Base-by-base conservation (phyloP, 257 asterid species). In the Ballota nigra region DNA sequence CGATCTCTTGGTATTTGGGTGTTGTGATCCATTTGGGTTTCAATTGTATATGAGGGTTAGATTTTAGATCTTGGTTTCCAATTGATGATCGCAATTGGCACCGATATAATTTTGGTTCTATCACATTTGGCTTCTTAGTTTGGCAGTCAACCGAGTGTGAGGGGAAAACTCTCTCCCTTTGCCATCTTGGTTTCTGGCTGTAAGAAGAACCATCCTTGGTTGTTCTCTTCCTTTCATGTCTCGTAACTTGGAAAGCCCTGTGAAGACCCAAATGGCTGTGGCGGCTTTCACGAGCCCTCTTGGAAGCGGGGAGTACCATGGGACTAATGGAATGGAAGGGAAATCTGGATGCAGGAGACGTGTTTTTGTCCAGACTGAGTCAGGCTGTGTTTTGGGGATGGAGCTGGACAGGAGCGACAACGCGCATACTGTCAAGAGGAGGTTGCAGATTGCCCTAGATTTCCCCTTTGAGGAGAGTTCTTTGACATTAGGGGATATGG, bases 241-340 rank as follows among this genome's bases (percentile, higher is more conserved):
- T 79, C 92, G 80, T 68, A 89, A 91, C 75, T 76, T 83, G 70
- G 92, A 89, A 71, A 89, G 98, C 79, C 96, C 98, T 72, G 93
- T 92, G 75, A 94, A 87, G 80, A 95, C 98, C 40, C 95, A 89
- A 79, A 95, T 95, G 99, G 98, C 99, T 71, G 92, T 95, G 66
- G 90, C 96, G 69, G 88, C 87, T 71, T 89, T 89, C 68, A 89
- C 83, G 82, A 88, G 81, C 43, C 96, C 95, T 1, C 81, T 89
- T 33, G 82, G 88, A 10, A 75, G 40, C 59, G 89, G 88, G 66
- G 97, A 92, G 58, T 90, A 82, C 86, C 91, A 66, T 60, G 95
- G 95, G 72, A 77, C 71, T 66, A 77, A 74, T 49, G 79, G 93
- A 84, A 77, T 82, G 82, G 96, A 85, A 80, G 89, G 91, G 73